Conservation (phyloP, 768 basidiomycete genomes). For the Cystobasidium tubakii region DNA sequence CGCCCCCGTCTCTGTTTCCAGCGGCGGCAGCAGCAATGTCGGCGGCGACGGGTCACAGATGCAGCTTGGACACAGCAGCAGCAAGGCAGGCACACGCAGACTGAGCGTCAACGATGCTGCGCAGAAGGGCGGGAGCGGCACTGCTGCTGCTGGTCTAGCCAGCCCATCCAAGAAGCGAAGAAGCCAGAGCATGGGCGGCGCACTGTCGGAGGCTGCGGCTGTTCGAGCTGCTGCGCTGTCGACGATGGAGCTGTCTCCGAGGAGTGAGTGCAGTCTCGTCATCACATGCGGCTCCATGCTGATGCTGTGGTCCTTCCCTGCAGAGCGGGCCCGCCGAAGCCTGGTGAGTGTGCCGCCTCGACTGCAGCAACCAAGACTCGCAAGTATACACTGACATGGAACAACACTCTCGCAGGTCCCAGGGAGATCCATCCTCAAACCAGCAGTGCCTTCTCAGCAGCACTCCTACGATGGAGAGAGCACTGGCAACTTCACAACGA, state of each 20-base stretch:
- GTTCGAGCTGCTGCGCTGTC: not conserved
- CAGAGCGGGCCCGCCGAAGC: slow-evolving; percentile 33
- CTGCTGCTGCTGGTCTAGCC: not conserved
- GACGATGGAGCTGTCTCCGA: slow-evolving; percentile 25
- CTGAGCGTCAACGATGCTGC: not conserved
- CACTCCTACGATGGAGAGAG: slow-evolving; percentile 15
- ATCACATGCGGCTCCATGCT: not conserved
- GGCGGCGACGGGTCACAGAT: not conserved
- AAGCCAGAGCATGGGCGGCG: slow-evolving; percentile 26
- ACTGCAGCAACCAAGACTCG: not conserved
- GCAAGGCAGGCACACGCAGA: not conserved
- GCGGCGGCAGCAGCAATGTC: not conserved
- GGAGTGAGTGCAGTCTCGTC: slow-evolving; percentile 23
- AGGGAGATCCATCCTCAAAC: slow-evolving; percentile 44
- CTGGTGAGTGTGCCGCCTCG: slow-evolving; percentile 11
- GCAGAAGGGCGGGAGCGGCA: not conserved
- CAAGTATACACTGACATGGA: not conserved
- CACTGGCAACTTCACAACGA: slow-evolving; percentile 19
- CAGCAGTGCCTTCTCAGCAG: not conserved
- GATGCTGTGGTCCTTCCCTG: not conserved
- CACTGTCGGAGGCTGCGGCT: not conserved
- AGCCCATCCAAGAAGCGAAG: slow-evolving; percentile 21
- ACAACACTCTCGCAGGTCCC: slow-evolving; percentile 35
- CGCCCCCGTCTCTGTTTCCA: not conserved
- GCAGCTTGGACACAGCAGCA: not conserved